Evolutionary conservation across 768 basidiomycete species (phyloP).

Genomic region (Boletus reticulatus): DNA sequence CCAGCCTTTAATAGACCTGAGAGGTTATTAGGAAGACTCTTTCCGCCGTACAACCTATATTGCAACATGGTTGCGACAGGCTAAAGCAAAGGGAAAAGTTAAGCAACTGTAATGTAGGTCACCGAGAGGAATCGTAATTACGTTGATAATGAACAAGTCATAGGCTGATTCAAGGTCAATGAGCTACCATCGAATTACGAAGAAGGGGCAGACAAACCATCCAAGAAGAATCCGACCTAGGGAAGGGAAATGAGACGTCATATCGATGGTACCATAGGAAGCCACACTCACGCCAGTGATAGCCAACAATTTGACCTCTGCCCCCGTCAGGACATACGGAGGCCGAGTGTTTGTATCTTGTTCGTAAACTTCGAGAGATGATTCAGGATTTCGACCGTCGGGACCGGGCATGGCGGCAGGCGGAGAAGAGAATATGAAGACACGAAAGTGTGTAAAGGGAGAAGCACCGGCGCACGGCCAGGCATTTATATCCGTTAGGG

Average conservation of each 20-base stretch:
- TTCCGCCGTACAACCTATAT: slow-evolving; percentile 57
- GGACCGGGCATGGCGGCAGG: slow-evolving; percentile 9
- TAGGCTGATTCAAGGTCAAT: slow-evolving; percentile 47
- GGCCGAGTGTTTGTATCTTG: slow-evolving; percentile 30
- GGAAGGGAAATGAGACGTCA: not conserved
- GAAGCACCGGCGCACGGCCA: not conserved
- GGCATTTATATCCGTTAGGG: slow-evolving; percentile 1
- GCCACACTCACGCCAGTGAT: slow-evolving; percentile 53
- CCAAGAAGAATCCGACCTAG: slow-evolving; percentile 70
- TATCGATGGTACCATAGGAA: not conserved
- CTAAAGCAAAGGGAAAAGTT: slow-evolving; percentile 27
- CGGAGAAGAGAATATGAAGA: not conserved
- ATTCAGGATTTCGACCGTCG: not conserved
- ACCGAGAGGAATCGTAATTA: slow-evolving; percentile 22
- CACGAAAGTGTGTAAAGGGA: not conserved
- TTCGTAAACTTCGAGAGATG: slow-evolving; percentile 29
- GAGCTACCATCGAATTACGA: not conserved
- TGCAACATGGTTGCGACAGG: slow-evolving; percentile 69
- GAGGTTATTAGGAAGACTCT: slow-evolving; percentile 48
- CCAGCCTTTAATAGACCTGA: slow-evolving; percentile 64
- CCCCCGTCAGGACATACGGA: slow-evolving; percentile 38
- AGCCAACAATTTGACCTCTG: slow-evolving; percentile 59
- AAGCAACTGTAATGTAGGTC: not conserved
- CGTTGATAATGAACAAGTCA: slow-evolving; percentile 71
- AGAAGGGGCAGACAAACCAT: slow-evolving; percentile 43